Base-by-base conservation (phyloP, 306 rosid genomes). In the Sesbania bispinosa region DNA sequence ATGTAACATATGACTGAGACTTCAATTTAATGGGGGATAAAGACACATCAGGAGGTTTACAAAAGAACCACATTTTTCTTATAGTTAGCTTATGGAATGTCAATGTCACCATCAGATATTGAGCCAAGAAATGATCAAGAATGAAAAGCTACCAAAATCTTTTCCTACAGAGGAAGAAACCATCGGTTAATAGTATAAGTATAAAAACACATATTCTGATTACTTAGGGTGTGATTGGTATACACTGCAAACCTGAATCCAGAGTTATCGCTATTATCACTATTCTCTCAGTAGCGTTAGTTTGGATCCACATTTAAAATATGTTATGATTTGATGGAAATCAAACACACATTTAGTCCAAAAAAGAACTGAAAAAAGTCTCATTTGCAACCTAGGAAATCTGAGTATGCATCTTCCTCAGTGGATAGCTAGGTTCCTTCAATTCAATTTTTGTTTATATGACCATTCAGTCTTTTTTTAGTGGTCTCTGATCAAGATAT, bases 11-110 rank as follows among this genome's bases (percentile, higher is more conserved):
- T 52, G 47, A 70, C 73, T 52, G 43, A 51, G 16, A 64, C 38
- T 78, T 32, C 73, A 78, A 54, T 54, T 78, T 69, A 54, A 26
- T 18, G 51, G 30, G 16, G 48, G 81, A 36, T 29, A 69, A 6
- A 2, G 67, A 69, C 61, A 4, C 50, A 51, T 52, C 67, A 52
- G 6, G 33, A 71, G 67, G 53, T 52, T 68, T 32, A 32, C 4
- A 29, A 68, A 47, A 46, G 19, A 14, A 60, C n/a, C 32, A 24
- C 27, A 20, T 15, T 45, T 58, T 33, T 76, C 63, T 67, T 21
- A 1, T 32, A 63, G 33, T 43, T 60, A 36, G 14, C 18, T 16
- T 36, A 68, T 48, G 46, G 45, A 60, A 47, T 47, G 63, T 67
- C 76, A 67, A 58, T 67, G 33, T 38, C 21, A 23, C 46, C 54